Evolutionary conservation across 192 early-diverging fungal genomes (phyloP), one percentile per base, ranked within the genome.

Genomic region (Entomortierella lignicola): DNA sequence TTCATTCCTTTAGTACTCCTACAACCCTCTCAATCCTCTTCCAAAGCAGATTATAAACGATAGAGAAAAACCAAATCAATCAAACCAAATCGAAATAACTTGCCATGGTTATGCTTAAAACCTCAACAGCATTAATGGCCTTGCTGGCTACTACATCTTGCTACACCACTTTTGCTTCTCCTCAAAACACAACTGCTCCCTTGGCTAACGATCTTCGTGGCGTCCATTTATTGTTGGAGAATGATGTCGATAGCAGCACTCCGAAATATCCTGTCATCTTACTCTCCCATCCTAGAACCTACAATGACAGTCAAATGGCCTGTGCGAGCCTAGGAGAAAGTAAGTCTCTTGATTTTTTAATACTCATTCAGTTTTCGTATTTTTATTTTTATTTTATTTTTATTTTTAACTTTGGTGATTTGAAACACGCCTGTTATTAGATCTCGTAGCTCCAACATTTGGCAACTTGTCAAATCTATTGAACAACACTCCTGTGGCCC

Each of bases 171-270:
- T 31, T 56, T 31, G 31, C 29, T 15, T 56, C 55, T 54, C 11
- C 18, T 54, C 12, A 6, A 10, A 10, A 37, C 34, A 4, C 34
- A 4, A 37, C 4, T 10, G 72, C 60, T 1, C 72, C 65, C 1
- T 62, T 63, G 21, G 72, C 72, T 13, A 67, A 53, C 2, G 44
- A 39, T 10, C 25, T 77, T 8, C 47, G 32, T 1, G 74, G 74
- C 6, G 52, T 54, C 1, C 74, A 77, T 60, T 55, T 77, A 13
- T 51, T 77, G 29, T 47, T 69, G 8, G 61, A 69, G 7, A 77
- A 77, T 23, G 74, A 77, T 37, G 44, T 77, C n/a, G 74, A 77
- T 54, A 25, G 56, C 3, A 11, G 2, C 8, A 77, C 66, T 1
- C 60, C 66, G 25, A 63, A 77, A 27, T 32, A 56, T 23, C 53